Evolutionary conservation across 2,329 filamentous ascomycete species (phyloP), one percentile per base, ranked within the genome.

Genomic region (Pseudogymnoascus sp.): DNA sequence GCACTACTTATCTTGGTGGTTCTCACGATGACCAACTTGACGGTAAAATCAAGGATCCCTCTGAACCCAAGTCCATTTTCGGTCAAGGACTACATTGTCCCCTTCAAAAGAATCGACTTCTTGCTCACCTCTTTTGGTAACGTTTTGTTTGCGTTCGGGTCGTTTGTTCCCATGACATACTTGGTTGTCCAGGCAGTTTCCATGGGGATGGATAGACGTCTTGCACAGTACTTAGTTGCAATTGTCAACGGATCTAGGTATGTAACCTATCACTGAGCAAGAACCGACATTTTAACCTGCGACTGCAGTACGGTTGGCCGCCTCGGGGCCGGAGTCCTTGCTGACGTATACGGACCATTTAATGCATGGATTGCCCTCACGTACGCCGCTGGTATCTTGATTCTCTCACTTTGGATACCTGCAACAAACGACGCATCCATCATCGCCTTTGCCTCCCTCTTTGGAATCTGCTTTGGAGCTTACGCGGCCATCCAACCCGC

Each of bases 401-500:
- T 80, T 14, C 75, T 80, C 62, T 79, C 78, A 57, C 68, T 83
- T 1, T 81, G 83, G 83, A 74, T 83, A 6, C 78, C 80, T 1
- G 74, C 75, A 14, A 77, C 75, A 4, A 77, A 77, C 23, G 80
- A 84, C 5, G 80, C 80, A 0, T 79, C 82, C 1, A 81, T 86
- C 63, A 79, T 89, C 60, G 77, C 84, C 34, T 90, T 88, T 71
- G 79, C 82, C 6, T 77, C 81, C 19, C 73, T 89, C 6, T 90
- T 87, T 67, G 88, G 87, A 21, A 88, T 90, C 71, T 80, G 80
- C 28, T 85, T 83, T 0, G 88, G 87, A 13, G 82, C 83, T 3
- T 87, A 85, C 67, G 81, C 88, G 37, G 82, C 82, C 0, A 75
- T 90, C 7, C 78, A 79, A 0, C 85, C 88, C 0, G 81, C 86